Evolutionary conservation across 768 basidiomycete genomes (phyloP), one percentile per base, ranked within the genome.

Genomic region (Mycena vitilis): DNA sequence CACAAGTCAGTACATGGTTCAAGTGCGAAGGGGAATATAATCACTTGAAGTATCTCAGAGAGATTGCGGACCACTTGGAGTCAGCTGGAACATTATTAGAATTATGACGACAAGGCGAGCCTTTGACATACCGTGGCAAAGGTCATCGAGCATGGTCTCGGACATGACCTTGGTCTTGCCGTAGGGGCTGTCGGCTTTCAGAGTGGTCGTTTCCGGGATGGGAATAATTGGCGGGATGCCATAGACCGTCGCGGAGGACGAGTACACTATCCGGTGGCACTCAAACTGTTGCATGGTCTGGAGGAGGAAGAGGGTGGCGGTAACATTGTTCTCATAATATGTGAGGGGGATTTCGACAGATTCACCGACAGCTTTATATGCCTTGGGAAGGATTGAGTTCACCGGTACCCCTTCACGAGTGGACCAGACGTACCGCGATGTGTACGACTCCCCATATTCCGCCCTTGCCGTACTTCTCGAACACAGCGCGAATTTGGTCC

Each of bases 401-500:
- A 48, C 47, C 16, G 61, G 12, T 55, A 40, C 53, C 52, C 65
- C 66, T 42, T 30, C 12, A 55, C 47, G 42, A 8, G 48, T 20
- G 25, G 23, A 54, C 37, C 62, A 48, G 65, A 87, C 92, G 76
- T 73, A 95, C 95, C 23, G 97, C 98, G 64, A 99, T 88, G 79
- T 99, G 98, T 62, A 99, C 84, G 25, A 98, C 95, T 58, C 96
- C 98, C 94, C 95, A 98, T 70, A 99, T 94, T 5, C 94, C 94
- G 22, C 94, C 94, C 74, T 94, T 91, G 60, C 88, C 89, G 78
- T 97, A 97, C 69, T 88, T 85, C 65, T 91, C 87, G 70, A 99
- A 99, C 10, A 99, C 89, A 18, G 83, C 81, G 64, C 90, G 87
- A 67, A 99, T 85, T 74, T 95, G 86, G 2, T 87, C 88, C 34